Evolutionary conservation across 441 rosid species (phyloP), one percentile per base, ranked within the genome.

Genomic region (Mallotus repandus): DNA sequence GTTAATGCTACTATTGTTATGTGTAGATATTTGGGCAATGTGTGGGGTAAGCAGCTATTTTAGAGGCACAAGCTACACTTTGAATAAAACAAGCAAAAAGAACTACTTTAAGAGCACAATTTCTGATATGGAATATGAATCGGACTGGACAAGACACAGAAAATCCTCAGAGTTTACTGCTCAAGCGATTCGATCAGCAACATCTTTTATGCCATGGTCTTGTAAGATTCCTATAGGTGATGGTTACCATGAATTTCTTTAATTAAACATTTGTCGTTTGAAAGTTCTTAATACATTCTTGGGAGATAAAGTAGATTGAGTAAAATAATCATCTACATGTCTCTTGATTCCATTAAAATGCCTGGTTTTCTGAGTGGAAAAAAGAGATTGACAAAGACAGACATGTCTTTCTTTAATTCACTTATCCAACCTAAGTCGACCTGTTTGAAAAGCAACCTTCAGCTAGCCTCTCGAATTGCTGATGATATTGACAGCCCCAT

Each of bases 61-160:
- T 70, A 78, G 63, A 77, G 84, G 75, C 57, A 54, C 80, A 74
- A 74, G 57, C 62, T 74, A 54, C 74, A 72, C 65, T 83, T 67
- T 58, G 43, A 63, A 5, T 60, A 71, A 77, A 71, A 52, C 73
- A 64, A 69, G 73, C 49, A 78, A 73, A 69, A 67, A 55, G 59
- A 80, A 77, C 48, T 49, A 43, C 78, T 61, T 72, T 49, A 74
- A 58, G 73, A 80, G 63, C 61, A 71, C 74, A 82, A 62, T 72
- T 79, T 77, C 75, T 87, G 96, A 88, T 76, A 96, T 96, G 98
- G 98, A 84, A 86, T 76, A 82, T 87, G 89, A 89, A 77, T 91
- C 89, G n/a, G 91, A 85, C 77, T 85, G 89, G 89, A 77, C 79
- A 70, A 81, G 66, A 72, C 85, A 88, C 77, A 76, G 81, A 79